Base-by-base conservation (phyloP, 2,329 filamentous ascomycete genomes). In the Fusarium continuum region DNA sequence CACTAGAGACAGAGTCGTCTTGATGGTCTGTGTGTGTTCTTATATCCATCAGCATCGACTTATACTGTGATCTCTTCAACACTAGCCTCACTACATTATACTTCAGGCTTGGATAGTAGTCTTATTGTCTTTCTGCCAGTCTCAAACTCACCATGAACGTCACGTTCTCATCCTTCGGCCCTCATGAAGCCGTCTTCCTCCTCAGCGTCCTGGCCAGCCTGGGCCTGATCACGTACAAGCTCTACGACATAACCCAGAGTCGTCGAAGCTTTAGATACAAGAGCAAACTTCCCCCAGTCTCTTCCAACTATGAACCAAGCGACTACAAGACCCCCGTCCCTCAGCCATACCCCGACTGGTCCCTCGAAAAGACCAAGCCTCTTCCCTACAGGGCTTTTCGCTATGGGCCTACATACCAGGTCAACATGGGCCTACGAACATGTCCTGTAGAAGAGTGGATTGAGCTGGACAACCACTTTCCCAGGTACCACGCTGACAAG, bases 401-500 rank as follows among this genome's bases (percentile, higher is more conserved):
- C 67, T 86, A 92, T 73, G 91, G 91, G 0, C 90, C 90, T 8
- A 90, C 88, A 60, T 92, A 93, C 74, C 84, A 90, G 70, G 83
- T 91, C 55, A 93, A 88, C 2, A 91, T 93, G 88, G 91, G 91
- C 0, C 80, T 94, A 3, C 84, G 91, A n/a, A 84, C 81, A 8
- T 83, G 91, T 78, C 80, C 85, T 26, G 88, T 86, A 76, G 84
- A 89, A 48, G 88, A 92, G 53, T 93, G 91, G 91, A 92, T 94
- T 70, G 91, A 96, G 76, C 84, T 96, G 22, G 92, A 96, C 76
- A 93, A 90, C 71, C 84, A 93, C 40, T 96, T 86, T 73, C 82
- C 87, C 1, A 85, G 84, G 48, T 96, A 83, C 73, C 91, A 96
- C 75, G 82, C 82, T 26, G 85, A 89, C 64, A 96, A 96, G 76